Percentiles rank a stretch among this genome's conserved stretches.
Evolutionary conservation across 148 eudicot species (phyloP).

Genomic region (Rhododendron griersonianum): DNA sequence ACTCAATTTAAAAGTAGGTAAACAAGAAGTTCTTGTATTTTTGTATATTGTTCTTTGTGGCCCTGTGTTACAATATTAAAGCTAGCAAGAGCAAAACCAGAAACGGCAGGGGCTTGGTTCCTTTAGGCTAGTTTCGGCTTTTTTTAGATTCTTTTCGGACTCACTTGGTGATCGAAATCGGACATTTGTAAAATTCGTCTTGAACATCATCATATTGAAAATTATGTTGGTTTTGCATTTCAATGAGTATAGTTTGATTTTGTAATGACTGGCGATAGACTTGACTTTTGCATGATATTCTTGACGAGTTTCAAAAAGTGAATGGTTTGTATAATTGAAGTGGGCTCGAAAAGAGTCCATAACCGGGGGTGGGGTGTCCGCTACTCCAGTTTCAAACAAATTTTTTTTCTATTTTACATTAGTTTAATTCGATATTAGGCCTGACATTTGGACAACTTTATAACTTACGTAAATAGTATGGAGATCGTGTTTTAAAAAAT

Average conservation of each 20-base stretch:
- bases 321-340: too few relatives aligned
- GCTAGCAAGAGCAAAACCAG: neutral
- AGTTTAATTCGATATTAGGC: neutral
- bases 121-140: too few relatives aligned
- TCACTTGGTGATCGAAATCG: too few relatives aligned
- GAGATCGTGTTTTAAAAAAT: neutral
- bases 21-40: too few relatives aligned
- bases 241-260: neutral
- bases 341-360: too few relatives aligned
- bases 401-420: neutral
- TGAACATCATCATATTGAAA: neutral
- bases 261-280: neutral
- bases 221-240: neutral
- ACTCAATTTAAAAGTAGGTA: neutral
- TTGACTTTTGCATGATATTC: neutral
- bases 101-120: neutral
- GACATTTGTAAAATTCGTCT: neutral
- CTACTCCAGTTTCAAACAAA: neutral
- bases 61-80: neutral
- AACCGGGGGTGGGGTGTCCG: too few relatives aligned
- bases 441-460: too few relatives aligned
- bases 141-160: too few relatives aligned
- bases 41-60: neutral
- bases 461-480: neutral
- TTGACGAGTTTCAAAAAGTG: neutral